Conservation (phyloP, 768 basidiomycete species). For the Tulasnella sp. region DNA sequence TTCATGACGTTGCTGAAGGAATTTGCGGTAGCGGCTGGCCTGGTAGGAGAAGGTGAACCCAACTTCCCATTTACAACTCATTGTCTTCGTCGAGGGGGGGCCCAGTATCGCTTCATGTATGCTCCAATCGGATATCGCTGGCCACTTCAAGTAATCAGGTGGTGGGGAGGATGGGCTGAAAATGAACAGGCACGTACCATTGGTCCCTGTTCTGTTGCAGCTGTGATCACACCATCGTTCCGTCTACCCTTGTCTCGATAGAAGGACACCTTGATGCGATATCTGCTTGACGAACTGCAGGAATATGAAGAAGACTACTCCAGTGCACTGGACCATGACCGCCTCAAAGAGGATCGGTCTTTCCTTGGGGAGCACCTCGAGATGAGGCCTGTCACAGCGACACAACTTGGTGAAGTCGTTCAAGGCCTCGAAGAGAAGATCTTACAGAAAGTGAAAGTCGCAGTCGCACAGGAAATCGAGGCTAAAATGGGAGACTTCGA, state of each 20-base stretch:
- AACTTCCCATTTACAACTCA: slow-evolving; percentile 25
- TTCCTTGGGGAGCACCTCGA: background rate
- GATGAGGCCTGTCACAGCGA: background rate
- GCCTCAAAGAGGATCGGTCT: background rate
- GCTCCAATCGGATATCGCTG: slow-evolving; percentile 28
- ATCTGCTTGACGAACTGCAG: slow-evolving; percentile 25
- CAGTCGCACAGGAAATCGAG: no score
- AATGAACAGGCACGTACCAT: slow-evolving; percentile 26
- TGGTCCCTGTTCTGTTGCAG: slow-evolving; percentile 12
- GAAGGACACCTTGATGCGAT: slow-evolving; percentile 24
- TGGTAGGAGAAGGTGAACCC: no score
- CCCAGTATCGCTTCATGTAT: slow-evolving; percentile 31
- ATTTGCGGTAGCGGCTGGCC: no score
- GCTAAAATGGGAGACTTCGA: no score
- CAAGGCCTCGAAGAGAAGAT: no score
- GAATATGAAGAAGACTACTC: slow-evolving; percentile 22
- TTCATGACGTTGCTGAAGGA: no score
- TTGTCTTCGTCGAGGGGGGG: slow-evolving; percentile 28
- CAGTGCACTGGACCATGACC: background rate
- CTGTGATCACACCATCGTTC: background rate
- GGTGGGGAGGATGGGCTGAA: slow-evolving; percentile 36
- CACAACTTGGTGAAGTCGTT: no score
- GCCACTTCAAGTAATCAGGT: slow-evolving; percentile 27
- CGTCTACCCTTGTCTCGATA: no score
- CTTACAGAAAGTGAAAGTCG: no score